Evolutionary conservation across 2,329 filamentous ascomycete species (phyloP).

Genomic region (Gnomoniopsis smithogilvyi): DNA sequence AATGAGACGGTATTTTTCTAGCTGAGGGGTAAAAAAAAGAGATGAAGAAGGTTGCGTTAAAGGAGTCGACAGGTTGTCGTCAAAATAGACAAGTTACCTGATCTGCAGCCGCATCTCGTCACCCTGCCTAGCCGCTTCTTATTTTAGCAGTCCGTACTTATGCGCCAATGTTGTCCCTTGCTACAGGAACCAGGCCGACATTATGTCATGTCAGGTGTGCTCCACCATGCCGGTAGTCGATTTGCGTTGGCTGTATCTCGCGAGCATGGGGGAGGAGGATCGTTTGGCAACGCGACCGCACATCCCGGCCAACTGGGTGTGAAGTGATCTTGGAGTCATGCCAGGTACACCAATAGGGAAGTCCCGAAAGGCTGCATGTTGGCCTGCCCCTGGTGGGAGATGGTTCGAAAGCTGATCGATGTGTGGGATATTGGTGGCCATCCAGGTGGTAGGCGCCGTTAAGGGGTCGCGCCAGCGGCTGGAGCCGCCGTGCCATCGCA

Average conservation of each 20-base stretch:
- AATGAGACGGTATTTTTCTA: background rate
- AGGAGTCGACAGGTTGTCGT: constrained; percentile 17
- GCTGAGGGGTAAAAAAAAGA: background rate
- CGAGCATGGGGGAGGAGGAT: background rate
- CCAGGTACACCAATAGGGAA: constrained; percentile 19
- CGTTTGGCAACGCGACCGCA: background rate
- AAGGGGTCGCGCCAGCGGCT: background rate
- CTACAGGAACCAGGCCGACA: background rate
- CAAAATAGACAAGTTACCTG: constrained; percentile 19
- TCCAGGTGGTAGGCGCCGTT: background rate
- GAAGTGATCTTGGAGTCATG: background rate
- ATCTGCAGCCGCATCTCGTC: constrained; percentile 19
- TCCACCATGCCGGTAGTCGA: constrained; percentile 9
- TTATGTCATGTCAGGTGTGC: background rate
- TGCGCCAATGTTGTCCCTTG: background rate
- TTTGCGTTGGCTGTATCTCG: constrained; percentile 1
- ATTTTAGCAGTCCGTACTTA: constrained; percentile 11
- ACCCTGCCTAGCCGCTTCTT: constrained; percentile 14
- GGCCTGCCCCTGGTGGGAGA: background rate
- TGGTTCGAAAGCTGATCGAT: background rate
- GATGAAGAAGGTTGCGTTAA: background rate
- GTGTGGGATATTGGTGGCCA: background rate
- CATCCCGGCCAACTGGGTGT: constrained; percentile 1
- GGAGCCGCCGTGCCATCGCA: background rate
- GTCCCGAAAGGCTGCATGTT: constrained; percentile 11